These are phyloP conservation scores for Acacia crassicarpa DNA, from an alignment of 306 rosid species.

Conservation along the genomic window DNA sequence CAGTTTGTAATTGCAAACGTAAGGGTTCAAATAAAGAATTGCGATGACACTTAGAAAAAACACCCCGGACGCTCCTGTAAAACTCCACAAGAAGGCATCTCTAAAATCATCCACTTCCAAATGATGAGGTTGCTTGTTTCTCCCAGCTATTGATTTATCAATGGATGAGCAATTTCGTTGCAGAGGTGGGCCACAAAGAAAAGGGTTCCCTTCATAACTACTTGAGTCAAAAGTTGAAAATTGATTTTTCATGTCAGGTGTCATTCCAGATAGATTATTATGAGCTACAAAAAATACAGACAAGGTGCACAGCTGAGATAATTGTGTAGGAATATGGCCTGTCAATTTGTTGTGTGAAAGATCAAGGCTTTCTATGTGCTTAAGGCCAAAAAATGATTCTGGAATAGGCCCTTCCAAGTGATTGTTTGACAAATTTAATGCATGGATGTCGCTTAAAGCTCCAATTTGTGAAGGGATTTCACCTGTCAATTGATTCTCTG, in stretches of 20 bases:
- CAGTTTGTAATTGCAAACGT: neutral
- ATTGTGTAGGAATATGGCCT: neutral
- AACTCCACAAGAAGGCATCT: neutral
- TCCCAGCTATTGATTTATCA: neutral
- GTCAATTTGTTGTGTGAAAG: neutral
- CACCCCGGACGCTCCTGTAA: neutral
- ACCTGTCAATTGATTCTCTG: neutral
- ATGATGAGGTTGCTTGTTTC: neutral
- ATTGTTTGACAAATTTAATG: neutral
- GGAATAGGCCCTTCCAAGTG: neutral
- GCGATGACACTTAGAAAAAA: neutral
- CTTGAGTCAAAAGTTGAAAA: neutral
- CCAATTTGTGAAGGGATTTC: neutral
- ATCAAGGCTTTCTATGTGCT: neutral
- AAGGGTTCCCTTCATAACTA: neutral
- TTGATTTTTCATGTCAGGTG: neutral
- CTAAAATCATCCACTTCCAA: neutral
- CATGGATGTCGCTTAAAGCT: neutral
- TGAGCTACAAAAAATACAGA: neutral
- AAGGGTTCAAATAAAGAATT: constrained; percentile 3
- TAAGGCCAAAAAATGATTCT: neutral
- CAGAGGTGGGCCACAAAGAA: neutral
- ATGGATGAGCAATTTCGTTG: neutral
- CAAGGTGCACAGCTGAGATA: neutral
- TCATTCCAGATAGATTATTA: neutral